Evolutionary conservation across 805 yeast species (phyloP), one percentile per base, ranked within the genome.

Genomic region (Candida rishiriensis): DNA sequence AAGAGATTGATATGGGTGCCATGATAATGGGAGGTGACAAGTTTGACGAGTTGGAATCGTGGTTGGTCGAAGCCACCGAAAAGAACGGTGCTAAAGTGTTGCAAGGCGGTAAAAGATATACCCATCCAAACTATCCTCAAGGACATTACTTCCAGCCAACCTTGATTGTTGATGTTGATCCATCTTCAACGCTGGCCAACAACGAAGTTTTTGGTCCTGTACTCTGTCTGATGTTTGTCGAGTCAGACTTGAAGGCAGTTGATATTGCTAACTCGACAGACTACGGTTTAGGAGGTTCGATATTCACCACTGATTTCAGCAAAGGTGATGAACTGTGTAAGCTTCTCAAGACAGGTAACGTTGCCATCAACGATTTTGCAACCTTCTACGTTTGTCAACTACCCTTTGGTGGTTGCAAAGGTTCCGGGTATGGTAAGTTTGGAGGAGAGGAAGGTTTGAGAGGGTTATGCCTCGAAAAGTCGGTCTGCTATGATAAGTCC

Each of bases 401-500:
- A 54, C 99, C 99, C 29, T 93, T 93, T 67, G 99, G 99, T 43
- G 99, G 99, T 29, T 78, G 78, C 26, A 83, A 83, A 53, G 93
- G 89, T 38, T 85, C 96, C 6, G 99, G 99, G 0, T 93, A 89
- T 60, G 99, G 99, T 45, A 91, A 91, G 62, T 93, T 93, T 69
- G 96, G 97, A 17, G 99, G 99, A 38, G 96, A 85, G 61, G 99
- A 93, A 71, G 99, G 99, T 2, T 72, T 93, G 36, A 78, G 88
- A 34, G 97, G 97, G 0, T 70, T 93, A 37, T 91, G 98, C 63
- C 74, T 81, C 44, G 86, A 88, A 43, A 93, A 93, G 60, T 81
- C 95, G 36, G 78, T 93, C 3, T 89, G 96, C 48, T 85, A 78
- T 70, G 98, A 93, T 67, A 81, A 78, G 51, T 76, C 84, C 38